These are phyloP conservation scores for Alternaria angustiovoidea DNA, from an alignment of 2,329 filamentous ascomycete genomes.

Conservation along the genomic window DNA sequence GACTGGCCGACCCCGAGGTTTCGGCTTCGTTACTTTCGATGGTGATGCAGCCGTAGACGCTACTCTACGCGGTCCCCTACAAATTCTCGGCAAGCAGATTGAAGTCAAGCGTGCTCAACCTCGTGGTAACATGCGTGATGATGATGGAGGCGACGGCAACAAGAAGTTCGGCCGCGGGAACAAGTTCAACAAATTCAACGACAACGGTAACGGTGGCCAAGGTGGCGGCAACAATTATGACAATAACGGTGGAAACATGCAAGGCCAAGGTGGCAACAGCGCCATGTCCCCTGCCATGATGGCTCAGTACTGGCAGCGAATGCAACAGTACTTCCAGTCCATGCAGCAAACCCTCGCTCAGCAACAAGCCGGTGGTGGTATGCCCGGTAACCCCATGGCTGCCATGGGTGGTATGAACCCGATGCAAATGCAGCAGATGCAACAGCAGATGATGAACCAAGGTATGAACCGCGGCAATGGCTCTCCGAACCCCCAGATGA, in stretches of 20 bases:
- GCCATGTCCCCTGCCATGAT: constrained; percentile 96
- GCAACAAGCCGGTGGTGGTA: constrained; percentile 51
- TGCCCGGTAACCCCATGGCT: constrained; percentile 52
- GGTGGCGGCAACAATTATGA: constrained; percentile 53
- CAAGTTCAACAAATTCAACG: constrained; percentile 50
- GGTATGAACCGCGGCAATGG: constrained; percentile 44
- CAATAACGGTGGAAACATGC: constrained; percentile 58
- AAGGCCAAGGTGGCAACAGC: constrained; percentile 45
- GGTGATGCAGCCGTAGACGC: constrained; percentile 93
- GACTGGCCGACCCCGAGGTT: constrained; percentile 93
- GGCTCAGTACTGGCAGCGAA: constrained; percentile 97
- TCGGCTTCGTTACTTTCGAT: constrained; percentile 98
- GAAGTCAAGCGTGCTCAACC: constrained; percentile 99
- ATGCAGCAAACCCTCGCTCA: constrained; percentile 89
- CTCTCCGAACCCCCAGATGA: constrained; percentile 45
- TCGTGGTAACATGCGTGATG: constrained; percentile 90
- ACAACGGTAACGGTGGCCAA: constrained; percentile 51
- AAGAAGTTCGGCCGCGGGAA: constrained; percentile 51
- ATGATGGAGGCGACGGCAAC: constrained; percentile 75
- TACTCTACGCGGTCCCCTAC: constrained; percentile 82
- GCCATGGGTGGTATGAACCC: constrained; percentile 67
- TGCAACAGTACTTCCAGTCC: constrained; percentile 96
- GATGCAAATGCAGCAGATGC: constrained; percentile 57
- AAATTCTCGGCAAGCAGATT: constrained; percentile 94
- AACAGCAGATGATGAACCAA: constrained; percentile 46